These are phyloP conservation scores for Arthrocladium fulminans DNA, from an alignment of 2,329 filamentous ascomycete genomes.

Conservation along the genomic window DNA sequence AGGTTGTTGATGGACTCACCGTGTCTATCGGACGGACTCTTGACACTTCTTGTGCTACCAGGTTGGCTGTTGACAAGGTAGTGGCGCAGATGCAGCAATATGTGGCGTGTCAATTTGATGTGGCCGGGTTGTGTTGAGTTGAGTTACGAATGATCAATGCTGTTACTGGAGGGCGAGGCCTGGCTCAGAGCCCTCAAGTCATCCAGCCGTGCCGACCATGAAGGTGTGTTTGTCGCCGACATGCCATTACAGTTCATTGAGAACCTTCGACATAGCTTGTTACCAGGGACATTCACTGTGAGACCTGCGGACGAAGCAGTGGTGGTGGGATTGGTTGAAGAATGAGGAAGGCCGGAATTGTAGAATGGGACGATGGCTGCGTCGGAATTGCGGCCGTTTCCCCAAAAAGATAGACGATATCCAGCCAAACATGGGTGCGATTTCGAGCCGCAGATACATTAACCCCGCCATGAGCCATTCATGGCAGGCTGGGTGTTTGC, in stretches of 20 bases:
- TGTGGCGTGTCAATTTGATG: constrained; percentile 29
- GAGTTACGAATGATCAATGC: constrained; percentile 20
- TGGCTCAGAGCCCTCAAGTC: constrained; percentile 26
- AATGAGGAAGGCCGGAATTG: constrained; percentile 32
- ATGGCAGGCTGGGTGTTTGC: constrained; percentile 5
- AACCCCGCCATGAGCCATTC: no score
- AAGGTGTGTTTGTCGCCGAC: constrained; percentile 30
- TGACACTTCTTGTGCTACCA: background rate
- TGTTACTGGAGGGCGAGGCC: constrained; percentile 17
- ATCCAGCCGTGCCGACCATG: constrained; percentile 35
- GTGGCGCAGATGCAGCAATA: constrained; percentile 31
- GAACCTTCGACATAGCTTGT: constrained; percentile 18
- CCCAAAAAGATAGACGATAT: no score
- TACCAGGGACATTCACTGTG: constrained; percentile 23
- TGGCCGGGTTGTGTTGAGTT: constrained; percentile 26
- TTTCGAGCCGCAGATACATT: constrained; percentile 6
- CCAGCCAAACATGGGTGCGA: no score
- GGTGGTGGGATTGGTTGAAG: constrained; percentile 24
- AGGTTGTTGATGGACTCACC: constrained; percentile 25
- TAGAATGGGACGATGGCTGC: constrained; percentile 21
- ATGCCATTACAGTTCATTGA: constrained; percentile 25
- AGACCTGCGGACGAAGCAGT: constrained; percentile 27
- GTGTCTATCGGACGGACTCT: constrained; percentile 29
- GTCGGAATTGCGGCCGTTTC: no score
- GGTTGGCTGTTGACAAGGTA: constrained; percentile 21